Conservation (phyloP, 768 basidiomycete species). For the Harrya chromipes region DNA sequence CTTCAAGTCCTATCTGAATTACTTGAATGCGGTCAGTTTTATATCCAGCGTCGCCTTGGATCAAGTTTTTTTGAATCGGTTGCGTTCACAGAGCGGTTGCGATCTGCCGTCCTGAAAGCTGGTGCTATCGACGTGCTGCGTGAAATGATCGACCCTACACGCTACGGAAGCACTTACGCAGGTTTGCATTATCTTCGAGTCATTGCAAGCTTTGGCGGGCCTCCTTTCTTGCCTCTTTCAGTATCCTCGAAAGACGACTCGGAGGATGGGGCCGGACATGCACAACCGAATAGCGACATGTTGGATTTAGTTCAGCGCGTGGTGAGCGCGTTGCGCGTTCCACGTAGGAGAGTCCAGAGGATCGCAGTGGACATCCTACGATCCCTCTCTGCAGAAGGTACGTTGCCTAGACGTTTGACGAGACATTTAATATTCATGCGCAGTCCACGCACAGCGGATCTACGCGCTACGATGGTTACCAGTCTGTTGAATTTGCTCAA, state of each 20-base stretch:
- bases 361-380: slow-evolving; percentile 13
- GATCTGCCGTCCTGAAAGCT: slow-evolving; percentile 12
- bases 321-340: slow-evolving; percentile 13
- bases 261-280: too few relatives aligned
- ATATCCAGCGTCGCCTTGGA: too few relatives aligned
- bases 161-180: slow-evolving; percentile 10
- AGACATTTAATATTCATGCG: too few relatives aligned
- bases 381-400: slow-evolving; percentile 17
- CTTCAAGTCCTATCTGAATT: slow-evolving; percentile 17
- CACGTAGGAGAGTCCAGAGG: slow-evolving; percentile 16
- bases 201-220: slow-evolving; percentile 9
- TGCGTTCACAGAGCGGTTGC: slow-evolving; percentile 13
- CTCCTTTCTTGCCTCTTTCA: too few relatives aligned
- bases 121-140: slow-evolving; percentile 12
- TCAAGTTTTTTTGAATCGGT: neutral
- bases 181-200: slow-evolving; percentile 24
- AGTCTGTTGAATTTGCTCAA: slow-evolving; percentile 16
- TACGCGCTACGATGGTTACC: slow-evolving; percentile 9
- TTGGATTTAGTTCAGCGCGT: slow-evolving; percentile 9
- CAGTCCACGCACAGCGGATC: slow-evolving; percentile 3
- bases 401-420: neutral
- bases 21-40: slow-evolving; percentile 20
- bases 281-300: slow-evolving; percentile 1
- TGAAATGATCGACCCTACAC: slow-evolving; percentile 13
- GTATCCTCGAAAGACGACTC: too few relatives aligned